Percentiles rank a stretch among this genome's conserved stretches.
Conservation (phyloP, 2,329 filamentous ascomycete species). For the Rhynchosporium agropyri region DNA sequence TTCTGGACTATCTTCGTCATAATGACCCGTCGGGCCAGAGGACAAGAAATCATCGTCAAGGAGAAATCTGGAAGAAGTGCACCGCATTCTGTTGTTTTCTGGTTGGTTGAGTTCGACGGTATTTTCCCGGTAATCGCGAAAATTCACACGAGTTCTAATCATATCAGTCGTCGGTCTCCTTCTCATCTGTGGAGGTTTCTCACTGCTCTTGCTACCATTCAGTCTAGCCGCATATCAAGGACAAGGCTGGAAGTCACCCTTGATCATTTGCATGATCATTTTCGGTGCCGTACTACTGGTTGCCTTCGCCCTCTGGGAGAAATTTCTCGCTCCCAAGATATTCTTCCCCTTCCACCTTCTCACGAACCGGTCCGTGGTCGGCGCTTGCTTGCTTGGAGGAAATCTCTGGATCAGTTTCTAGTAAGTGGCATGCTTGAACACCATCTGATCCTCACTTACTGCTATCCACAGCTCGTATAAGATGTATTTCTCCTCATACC, state of each 20-base stretch:
- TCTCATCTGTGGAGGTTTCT: constrained; percentile 61
- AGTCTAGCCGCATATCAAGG: constrained; percentile 50
- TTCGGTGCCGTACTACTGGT: constrained; percentile 60
- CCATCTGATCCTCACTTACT: too few species aligned
- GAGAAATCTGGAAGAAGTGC: constrained; percentile 49
- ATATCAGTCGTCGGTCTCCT: constrained; percentile 56
- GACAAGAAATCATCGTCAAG: constrained; percentile 51
- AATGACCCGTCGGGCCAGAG: constrained; percentile 63
- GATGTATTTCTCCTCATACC: constrained; percentile 54
- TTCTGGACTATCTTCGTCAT: constrained; percentile 53
- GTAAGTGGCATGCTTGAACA: too few species aligned
- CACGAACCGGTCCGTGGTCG: constrained; percentile 52
- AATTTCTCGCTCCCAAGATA: constrained; percentile 55
- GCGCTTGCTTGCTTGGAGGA: constrained; percentile 51
- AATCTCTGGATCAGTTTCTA: constrained; percentile 51
- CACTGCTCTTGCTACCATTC: constrained; percentile 71
- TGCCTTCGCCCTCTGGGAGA: constrained; percentile 60
- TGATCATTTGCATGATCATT: constrained; percentile 56
- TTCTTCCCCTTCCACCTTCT: constrained; percentile 59
- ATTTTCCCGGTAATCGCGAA: not conserved
- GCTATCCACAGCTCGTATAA: too few species aligned
- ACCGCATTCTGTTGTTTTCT: constrained; percentile 52
- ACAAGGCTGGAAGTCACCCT: constrained; percentile 32
- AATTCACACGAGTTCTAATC: not conserved
- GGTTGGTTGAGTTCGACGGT: constrained; percentile 58